Evolutionary conservation across 495 filamentous ascomycete genomes (phyloP).

Genomic region (Aspergillus haitiensis): DNA sequence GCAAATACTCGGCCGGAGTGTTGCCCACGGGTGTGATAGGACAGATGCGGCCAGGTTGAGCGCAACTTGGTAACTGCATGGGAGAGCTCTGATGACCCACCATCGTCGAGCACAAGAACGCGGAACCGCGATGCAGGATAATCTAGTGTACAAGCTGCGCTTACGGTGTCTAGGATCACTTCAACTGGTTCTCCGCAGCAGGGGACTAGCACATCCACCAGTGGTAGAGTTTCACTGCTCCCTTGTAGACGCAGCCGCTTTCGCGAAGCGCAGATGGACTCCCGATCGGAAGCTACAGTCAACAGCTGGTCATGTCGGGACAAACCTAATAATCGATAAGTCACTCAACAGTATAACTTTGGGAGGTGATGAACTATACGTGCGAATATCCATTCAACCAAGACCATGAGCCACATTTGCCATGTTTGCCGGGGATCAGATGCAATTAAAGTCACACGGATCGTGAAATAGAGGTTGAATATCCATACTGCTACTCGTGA

Average conservation of each 20-base stretch:
- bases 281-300: conserved; percentile 24
- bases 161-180: conserved; percentile 53
- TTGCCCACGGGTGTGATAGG: conserved; percentile 47
- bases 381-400: conserved; percentile 31
- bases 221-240: conserved; percentile 30
- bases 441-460: conserved; percentile 24
- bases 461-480: conserved; percentile 26
- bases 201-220: conserved; percentile 49
- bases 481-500: conserved; percentile 30
- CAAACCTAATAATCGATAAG: conserved; percentile 22
- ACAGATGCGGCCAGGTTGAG: conserved; percentile 38
- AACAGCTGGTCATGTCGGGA: conserved; percentile 32
- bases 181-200: conserved; percentile 52
- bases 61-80: conserved; percentile 30
- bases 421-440: conserved; percentile 22
- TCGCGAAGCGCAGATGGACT: conserved; percentile 11
- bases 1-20: conserved; percentile 42
- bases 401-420: conserved; percentile 35
- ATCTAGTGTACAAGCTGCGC: conserved; percentile 47
- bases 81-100: conserved; percentile 36
- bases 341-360: not conserved
- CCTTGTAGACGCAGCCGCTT: conserved; percentile 30
- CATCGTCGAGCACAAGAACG: conserved; percentile 54
- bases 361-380: conserved; percentile 19
- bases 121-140: conserved; percentile 49